These are phyloP conservation scores for Volutella citrinella DNA, from an alignment of 2,329 filamentous ascomycete genomes.

Conservation along the genomic window DNA sequence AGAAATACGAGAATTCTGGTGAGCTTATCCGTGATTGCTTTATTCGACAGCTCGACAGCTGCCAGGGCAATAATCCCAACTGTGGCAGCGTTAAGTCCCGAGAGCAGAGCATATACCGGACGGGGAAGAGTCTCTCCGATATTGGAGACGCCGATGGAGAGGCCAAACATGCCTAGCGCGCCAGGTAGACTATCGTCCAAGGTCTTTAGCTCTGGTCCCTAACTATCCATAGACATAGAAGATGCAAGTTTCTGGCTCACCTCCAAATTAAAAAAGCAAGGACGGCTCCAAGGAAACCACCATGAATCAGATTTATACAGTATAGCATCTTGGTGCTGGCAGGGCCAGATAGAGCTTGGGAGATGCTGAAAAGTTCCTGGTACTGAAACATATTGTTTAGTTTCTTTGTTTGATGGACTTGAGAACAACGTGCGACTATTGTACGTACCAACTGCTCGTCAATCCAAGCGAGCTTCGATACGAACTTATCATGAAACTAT, in stretches of 20 bases:
- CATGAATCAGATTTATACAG: conserved; percentile 62
- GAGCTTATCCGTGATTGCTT: conserved; percentile 63
- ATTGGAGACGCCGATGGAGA: conserved; percentile 62
- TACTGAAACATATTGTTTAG: conserved; percentile 44
- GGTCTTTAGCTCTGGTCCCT: conserved; percentile 1
- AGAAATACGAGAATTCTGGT: conserved; percentile 63
- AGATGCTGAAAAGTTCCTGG: conserved; percentile 68
- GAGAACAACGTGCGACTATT: background rate
- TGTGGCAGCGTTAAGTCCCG: conserved; percentile 68
- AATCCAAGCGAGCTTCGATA: background rate
- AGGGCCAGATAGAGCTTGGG: conserved; percentile 64
- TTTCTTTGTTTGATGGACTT: background rate
- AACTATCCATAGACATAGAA: no score
- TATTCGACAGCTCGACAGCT: conserved; percentile 64
- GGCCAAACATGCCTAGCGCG: conserved; percentile 66
- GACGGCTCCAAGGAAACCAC: conserved; percentile 55
- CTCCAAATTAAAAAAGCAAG: conserved; percentile 63
- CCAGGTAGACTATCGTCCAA: conserved; percentile 55
- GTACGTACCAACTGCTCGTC: background rate
- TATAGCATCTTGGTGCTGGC: conserved; percentile 70
- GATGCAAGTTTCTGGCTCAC: no score
- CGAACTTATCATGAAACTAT: background rate
- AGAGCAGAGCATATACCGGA: conserved; percentile 66
- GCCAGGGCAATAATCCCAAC: conserved; percentile 71
- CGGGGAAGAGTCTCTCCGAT: conserved; percentile 57